Conservation (phyloP, 148 eudicot species). For the Hydrangea macrophylla region DNA sequence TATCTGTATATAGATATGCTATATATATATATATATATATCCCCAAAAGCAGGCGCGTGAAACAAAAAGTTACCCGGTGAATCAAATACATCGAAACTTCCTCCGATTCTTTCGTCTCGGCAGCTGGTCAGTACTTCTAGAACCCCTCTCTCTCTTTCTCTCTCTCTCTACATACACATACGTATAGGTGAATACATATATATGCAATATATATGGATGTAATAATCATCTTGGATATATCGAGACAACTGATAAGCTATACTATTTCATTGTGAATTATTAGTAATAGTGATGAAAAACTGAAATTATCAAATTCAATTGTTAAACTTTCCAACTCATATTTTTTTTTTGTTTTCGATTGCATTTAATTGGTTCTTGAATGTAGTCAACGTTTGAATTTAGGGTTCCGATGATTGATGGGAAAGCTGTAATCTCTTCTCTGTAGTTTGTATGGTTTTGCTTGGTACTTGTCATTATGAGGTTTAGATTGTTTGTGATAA, state of each 20-base stretch:
- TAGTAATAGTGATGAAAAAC: neutral
- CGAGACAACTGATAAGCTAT: neutral
- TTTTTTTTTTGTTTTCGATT: neutral
- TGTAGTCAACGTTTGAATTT: constrained; percentile 2
- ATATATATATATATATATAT: no score
- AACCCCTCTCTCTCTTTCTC: no score
- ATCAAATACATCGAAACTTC: neutral
- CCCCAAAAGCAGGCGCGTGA: neutral
- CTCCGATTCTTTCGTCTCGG: neutral
- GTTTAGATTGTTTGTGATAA: neutral
- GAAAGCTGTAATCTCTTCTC: neutral
- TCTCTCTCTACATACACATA: neutral
- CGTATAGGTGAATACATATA: no score
- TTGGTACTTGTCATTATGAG: neutral
- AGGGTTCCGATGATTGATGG: neutral
- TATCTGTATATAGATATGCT: no score
- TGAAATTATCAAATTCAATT: neutral
- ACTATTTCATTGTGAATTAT: neutral
- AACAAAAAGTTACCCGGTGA: neutral
- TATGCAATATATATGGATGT: no score
- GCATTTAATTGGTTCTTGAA: neutral
- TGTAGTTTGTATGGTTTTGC: neutral
- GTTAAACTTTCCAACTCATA: neutral
- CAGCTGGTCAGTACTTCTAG: neutral
- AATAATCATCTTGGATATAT: neutral